These are phyloP conservation scores for Schwanniomyces vanrijiae DNA, from an alignment of 805 yeast species.

Conservation along the genomic window DNA sequence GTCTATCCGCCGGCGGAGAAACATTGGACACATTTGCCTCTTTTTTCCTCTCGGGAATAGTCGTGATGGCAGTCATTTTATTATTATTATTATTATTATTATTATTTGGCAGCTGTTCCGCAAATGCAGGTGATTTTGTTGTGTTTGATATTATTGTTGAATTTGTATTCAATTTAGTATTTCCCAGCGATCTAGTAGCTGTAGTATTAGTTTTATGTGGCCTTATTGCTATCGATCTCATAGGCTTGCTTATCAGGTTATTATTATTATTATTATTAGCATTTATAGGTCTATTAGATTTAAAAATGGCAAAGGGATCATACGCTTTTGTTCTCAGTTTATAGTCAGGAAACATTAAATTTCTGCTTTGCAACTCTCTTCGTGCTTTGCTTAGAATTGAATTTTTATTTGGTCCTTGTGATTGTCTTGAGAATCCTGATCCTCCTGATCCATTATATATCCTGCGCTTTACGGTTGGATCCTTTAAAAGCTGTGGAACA, in stretches of 20 bases:
- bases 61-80: not conserved
- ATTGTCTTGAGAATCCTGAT: constrained; percentile 12
- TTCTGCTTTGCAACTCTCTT: constrained; percentile 34
- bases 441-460: not conserved
- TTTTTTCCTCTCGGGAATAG: not conserved
- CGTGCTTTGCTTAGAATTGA: constrained; percentile 36
- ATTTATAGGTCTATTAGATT: constrained; percentile 1
- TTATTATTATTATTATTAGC: not conserved
- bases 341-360: constrained; percentile 27
- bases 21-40: not conserved
- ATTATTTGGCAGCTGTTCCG: not conserved
- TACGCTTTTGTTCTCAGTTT: constrained; percentile 11
- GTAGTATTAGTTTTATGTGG: not conserved
- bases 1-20: constrained; percentile 1
- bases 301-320: constrained; percentile 26
- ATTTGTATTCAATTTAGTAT: not conserved
- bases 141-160: not conserved
- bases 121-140: not conserved
- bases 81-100: not conserved
- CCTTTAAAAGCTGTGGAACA: constrained; percentile 25
- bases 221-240: not conserved
- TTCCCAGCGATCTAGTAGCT: not conserved
- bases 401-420: constrained; percentile 11
- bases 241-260: not conserved
- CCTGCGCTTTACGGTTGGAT: constrained; percentile 23